These are phyloP conservation scores for Carpinus viminea DNA, from an alignment of 306 rosid genomes.

Conservation along the genomic window DNA sequence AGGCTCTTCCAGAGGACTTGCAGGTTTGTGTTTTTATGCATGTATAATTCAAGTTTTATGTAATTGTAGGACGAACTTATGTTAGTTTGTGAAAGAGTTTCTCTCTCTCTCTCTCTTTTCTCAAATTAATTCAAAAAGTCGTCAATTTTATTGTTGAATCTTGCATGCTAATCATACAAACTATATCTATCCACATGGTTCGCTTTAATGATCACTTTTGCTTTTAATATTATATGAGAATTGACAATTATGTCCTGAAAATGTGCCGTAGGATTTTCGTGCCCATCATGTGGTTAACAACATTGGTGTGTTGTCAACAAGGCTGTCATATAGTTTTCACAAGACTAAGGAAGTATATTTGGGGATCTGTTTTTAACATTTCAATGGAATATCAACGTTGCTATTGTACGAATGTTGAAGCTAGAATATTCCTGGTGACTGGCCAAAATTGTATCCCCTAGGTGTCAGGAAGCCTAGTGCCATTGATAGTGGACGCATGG, in stretches of 20 bases:
- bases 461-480: background rate
- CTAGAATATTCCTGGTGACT: background rate
- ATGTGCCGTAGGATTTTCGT: background rate
- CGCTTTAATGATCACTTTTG: background rate
- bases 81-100: too few species aligned
- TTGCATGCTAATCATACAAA: background rate
- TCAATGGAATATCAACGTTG: background rate
- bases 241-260: background rate
- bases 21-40: conserved; percentile 51
- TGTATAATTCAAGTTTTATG: background rate
- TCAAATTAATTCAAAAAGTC: background rate
- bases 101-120: background rate
- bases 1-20: conserved; percentile 91
- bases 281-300: background rate
- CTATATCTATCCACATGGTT: background rate
- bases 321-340: background rate
- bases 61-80: background rate
- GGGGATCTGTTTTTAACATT: background rate
- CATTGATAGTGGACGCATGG: background rate
- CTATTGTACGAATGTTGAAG: background rate
- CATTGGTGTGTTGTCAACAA: conserved; percentile 1
- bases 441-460: background rate
- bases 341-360: background rate
- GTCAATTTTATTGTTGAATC: background rate
- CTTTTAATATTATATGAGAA: background rate